Conservation (phyloP, 1,284 basidiomycete species). For the Papiliotrema flavescens region DNA sequence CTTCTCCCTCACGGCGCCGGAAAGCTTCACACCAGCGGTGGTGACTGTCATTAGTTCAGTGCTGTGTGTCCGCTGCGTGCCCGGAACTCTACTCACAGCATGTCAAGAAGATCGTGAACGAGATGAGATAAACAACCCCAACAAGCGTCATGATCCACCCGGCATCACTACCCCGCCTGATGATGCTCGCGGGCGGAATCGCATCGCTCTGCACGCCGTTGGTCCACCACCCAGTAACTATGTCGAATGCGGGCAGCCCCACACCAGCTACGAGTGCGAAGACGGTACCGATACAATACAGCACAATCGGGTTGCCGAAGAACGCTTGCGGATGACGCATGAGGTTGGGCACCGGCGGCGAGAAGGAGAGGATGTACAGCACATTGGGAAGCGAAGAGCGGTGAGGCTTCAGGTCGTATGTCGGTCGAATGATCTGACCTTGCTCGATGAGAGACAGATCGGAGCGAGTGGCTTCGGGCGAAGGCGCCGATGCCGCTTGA, state of each 20-base stretch:
- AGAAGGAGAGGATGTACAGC: conserved; percentile 28
- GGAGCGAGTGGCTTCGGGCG: too few species aligned
- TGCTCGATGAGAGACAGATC: not conserved
- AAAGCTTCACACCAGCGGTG: conserved; percentile 40
- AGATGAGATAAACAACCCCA: conserved; percentile 33
- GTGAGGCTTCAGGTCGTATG: conserved; percentile 10
- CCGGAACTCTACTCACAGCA: conserved; percentile 22
- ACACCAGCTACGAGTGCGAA: conserved; percentile 20
- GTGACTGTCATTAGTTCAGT: conserved; percentile 25
- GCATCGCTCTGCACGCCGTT: conserved; percentile 23
- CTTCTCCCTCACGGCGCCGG: conserved; percentile 38
- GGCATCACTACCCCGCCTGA: conserved; percentile 19
- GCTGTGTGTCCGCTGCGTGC: not conserved
- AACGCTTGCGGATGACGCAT: conserved; percentile 10
- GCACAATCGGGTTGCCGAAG: conserved; percentile 15
- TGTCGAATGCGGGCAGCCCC: conserved; percentile 24
- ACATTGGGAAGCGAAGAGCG: conserved; percentile 15
- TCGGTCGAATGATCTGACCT: not conserved
- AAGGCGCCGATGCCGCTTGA: too few species aligned
- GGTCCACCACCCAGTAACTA: conserved; percentile 29
- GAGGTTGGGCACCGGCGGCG: conserved; percentile 15
- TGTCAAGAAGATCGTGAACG: conserved; percentile 36
- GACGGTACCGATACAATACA: conserved; percentile 22
- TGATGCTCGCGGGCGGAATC: conserved; percentile 12
- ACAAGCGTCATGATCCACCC: conserved; percentile 45